These are phyloP conservation scores for Pholiota conissans DNA, from an alignment of 768 basidiomycete species.

Conservation along the genomic window DNA sequence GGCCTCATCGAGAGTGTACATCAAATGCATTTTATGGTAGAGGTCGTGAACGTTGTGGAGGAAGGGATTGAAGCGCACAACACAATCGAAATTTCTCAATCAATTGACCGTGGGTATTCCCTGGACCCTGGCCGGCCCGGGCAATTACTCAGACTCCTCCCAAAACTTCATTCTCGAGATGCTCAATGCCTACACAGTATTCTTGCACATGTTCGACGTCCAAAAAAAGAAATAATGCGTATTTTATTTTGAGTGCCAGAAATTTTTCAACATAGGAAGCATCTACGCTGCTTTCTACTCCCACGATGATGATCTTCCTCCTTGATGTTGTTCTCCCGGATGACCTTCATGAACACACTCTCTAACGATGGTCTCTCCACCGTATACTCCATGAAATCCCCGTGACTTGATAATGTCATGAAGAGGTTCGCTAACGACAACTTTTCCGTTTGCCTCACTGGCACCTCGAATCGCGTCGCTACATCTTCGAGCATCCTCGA, in stretches of 20 bases:
- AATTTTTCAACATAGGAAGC: neutral
- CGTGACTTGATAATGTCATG: neutral
- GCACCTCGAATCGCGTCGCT: slow-evolving; percentile 65
- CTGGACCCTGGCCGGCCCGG: no score
- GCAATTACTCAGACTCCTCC: no score
- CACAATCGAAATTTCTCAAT: neutral
- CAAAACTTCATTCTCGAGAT: no score
- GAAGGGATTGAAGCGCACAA: neutral
- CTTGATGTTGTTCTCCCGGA: slow-evolving; percentile 1
- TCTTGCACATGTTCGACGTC: no score
- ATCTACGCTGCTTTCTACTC: neutral
- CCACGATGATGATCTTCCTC: neutral
- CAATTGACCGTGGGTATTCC: neutral
- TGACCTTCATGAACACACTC: slow-evolving; percentile 7
- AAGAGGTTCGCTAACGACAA: slow-evolving; percentile 2
- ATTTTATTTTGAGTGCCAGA: no score
- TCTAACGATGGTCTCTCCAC: slow-evolving; percentile 7
- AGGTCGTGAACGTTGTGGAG: neutral
- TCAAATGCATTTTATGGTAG: slow-evolving; percentile 79
- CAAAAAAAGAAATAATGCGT: no score
- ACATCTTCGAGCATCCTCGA: slow-evolving; percentile 59
- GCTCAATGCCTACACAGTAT: no score
- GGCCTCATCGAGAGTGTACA: slow-evolving; percentile 82
- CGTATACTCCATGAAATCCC: slow-evolving; percentile 2
- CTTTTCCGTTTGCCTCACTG: slow-evolving; percentile 26